Evolutionary conservation across 1,284 basidiomycete genomes (phyloP).

Genomic region (Bjerkandera adusta): DNA sequence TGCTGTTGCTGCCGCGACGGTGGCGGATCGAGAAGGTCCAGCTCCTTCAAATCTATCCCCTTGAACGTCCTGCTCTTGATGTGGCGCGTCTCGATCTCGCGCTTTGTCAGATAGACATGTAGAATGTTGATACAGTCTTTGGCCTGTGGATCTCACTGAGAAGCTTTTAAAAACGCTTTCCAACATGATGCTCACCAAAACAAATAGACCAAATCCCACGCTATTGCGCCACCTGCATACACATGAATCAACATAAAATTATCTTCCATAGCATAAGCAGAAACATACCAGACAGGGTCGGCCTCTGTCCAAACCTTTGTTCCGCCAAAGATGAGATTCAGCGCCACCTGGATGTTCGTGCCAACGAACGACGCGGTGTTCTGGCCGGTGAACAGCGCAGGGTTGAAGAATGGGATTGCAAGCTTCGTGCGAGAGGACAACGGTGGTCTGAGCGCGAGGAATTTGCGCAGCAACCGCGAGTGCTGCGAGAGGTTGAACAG

Average conservation of each 20-base stretch:
- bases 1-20: too few species aligned
- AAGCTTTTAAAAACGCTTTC: conserved; percentile 1
- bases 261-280: not conserved
- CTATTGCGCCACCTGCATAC: conserved; percentile 67
- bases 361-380: conserved; percentile 18
- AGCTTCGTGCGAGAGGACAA: not conserved
- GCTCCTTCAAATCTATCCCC: conserved; percentile 60
- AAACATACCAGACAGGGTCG: conserved; percentile 68
- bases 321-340: conserved; percentile 52
- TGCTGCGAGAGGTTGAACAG: conserved; percentile 52
- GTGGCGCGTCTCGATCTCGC: conserved; percentile 61
- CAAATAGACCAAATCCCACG: conserved; percentile 65
- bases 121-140: conserved; percentile 65
- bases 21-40: conserved; percentile 56
- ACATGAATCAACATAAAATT: conserved; percentile 1
- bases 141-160: too few species aligned
- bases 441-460: conserved; percentile 53
- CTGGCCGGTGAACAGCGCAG: conserved; percentile 4
- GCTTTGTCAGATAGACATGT: conserved; percentile 65
- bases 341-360: conserved; percentile 34
- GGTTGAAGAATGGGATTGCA: conserved; percentile 2
- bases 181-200: conserved; percentile 56
- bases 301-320: conserved; percentile 58
- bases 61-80: conserved; percentile 68
- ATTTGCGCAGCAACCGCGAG: conserved; percentile 43